A percentile compares a stretch with the other conserved stretches of the same genome.
phyloP scores from a whole-genome alignment of 2,329 filamentous ascomycete genomes.

The Colletotrichum tropicale region DNA sequence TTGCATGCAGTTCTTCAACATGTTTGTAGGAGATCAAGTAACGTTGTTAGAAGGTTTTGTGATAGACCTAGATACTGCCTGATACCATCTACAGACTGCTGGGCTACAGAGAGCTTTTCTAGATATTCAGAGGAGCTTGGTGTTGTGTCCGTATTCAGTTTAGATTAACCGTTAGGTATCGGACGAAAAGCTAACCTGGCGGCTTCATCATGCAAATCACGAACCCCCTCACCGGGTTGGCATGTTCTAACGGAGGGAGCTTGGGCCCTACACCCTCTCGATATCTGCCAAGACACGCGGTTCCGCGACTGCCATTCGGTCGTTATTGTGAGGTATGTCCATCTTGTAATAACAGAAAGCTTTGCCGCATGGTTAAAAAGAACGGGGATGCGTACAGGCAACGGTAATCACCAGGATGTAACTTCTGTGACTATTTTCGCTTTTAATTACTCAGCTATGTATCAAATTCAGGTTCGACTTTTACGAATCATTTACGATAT shows the following conservation, averaged over 20 bases:
- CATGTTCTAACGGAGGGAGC: background rate
- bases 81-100: background rate
- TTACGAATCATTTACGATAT: background rate
- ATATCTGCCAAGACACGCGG: background rate
- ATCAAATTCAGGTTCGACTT: background rate
- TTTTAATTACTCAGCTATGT: fast-evolving
- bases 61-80: background rate
- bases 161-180: background rate
- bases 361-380: background rate
- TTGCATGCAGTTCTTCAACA: background rate
- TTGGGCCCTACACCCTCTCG: background rate
- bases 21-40: background rate
- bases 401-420: background rate
- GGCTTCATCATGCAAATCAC: background rate
- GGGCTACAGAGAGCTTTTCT: background rate
- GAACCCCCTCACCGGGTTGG: background rate
- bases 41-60: background rate
- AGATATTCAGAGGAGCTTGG: background rate
- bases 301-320: background rate
- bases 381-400: fast-evolving
- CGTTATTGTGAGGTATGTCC: background rate
- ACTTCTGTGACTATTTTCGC: background rate
- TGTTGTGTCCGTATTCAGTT: background rate
- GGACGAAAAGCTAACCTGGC: background rate
- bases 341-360: background rate